Evolutionary conservation across 129 eudicot genomes (phyloP), one percentile per base, ranked within the genome.

Genomic region (Apium graveolens): DNA sequence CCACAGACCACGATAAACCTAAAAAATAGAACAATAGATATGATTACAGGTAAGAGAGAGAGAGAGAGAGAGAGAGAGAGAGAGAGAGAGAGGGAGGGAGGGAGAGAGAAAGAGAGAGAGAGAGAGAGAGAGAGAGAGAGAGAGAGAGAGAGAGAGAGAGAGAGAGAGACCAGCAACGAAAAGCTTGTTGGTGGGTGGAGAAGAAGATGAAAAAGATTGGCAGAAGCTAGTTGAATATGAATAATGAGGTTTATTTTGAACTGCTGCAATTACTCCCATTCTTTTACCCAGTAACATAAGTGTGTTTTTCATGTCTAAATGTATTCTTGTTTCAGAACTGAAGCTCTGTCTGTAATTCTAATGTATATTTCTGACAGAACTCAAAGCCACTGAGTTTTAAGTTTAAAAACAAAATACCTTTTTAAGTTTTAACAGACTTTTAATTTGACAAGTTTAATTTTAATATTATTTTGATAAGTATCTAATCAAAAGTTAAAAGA

Each of bases 1-100:
- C 88, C 75, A 89, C 92, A 21, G 97, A 89, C 95, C 97, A 89
- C 60, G 97, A 91, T 73, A 91, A 81, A 37, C 97, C 95, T 83
- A 78, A 62, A 3, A 43, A 73, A 57, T 11, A 74, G 3, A 14
- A 44, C 65, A 73, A 32, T 72, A n/a, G n/a, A 35, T 2, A 66
- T 21, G n/a, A 72, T 41, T 45, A 39, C 2, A 72, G 44, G 5
- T 8, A 27, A 74, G 27, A 29, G 24, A 46, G 39, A 29, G 26
- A 16, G 24, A 49, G 46, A 27, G 26, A 2, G 49, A 44, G 13
- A 89, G 7, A 35, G 20, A 12, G 27, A 29, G 32, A 26, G 39
- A 29, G 26, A 16, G 24, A 66, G 46, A 37, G 26, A 5, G 49
- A 37, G 13, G 87, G 18, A 35, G 20, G 27, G 20, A 37, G 29